Base-by-base conservation (phyloP, 768 basidiomycete genomes). In the Russula ochroleuca region DNA sequence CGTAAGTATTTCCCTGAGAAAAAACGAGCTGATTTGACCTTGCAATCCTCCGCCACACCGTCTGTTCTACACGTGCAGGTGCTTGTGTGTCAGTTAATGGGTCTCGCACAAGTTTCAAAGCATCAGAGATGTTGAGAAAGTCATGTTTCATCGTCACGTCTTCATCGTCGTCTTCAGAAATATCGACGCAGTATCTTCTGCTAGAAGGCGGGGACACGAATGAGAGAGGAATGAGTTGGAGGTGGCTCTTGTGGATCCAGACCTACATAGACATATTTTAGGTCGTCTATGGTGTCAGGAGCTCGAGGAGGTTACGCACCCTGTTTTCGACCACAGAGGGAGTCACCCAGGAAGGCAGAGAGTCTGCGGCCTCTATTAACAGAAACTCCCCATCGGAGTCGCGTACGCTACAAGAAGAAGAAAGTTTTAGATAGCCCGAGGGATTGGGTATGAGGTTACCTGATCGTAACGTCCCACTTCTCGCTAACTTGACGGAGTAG, bases 351-450 rank as follows among this genome's bases (percentile, higher is more conserved):
- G 79, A 76, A 17, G 96, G 96, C 15, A 99, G 77, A 33, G 78
- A 81, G 57, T 97, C 90, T 23, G 97, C 97, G 4, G 94, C 96
- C 76, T 99, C 97, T 64, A 98, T 98, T 61, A 99, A 80, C 50
- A 98, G 76, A 72, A 98, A 98, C 69, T 98, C 92, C 31, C 97
- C 97, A 74, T 98, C 96, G 5, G 89, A 88, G 76, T 99, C 97
- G 63, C 83, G 86, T 14, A 88, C 82, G 68, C 88, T 89, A 68
- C 40, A 40, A 0, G 25, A 15, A 0, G 25, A 15, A 21, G 37
- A 8, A 47, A 47, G 10, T 19, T 37, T 21, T 55, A 61, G 47
- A 56, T 19, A 60, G 53, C 31, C 19, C 15, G 17, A 33, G n/a
- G 52, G 23, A 59, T 15, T 19, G 2, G 15, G 21, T 15, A n/a